A percentile compares a stretch with the other conserved stretches of the same genome.
phyloP scores from a whole-genome alignment of 1,284 basidiomycete genomes.

The Ceratobasidium sp. region DNA sequence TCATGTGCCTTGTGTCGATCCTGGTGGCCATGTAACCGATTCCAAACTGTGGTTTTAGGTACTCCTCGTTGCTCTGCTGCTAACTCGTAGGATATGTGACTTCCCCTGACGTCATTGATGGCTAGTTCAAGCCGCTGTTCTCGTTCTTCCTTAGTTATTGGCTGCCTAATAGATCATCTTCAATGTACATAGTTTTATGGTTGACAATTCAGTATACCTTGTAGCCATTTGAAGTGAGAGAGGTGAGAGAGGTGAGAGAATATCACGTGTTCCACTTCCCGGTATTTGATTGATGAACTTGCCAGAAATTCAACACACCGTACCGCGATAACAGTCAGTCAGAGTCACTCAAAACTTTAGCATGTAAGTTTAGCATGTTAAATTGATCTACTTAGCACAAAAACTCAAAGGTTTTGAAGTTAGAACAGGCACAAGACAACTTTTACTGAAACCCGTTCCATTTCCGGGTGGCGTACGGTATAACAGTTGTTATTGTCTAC shows the following conservation, averaged over 20 bases:
- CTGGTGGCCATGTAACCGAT: not conserved
- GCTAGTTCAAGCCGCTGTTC: not conserved
- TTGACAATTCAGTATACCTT: not conserved
- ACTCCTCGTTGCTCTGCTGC: slow-evolving; percentile 13
- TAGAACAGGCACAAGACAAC: not conserved
- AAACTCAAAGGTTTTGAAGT: not conserved
- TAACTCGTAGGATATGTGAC: not conserved
- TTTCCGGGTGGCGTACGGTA: slow-evolving; percentile 21
- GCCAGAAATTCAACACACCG: not conserved
- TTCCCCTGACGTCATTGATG: not conserved
- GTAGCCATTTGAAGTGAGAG: not conserved
- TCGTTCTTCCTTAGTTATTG: not conserved
- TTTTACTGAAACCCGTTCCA: not conserved
- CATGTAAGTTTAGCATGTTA: not conserved
- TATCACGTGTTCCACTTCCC: slow-evolving; percentile 15
- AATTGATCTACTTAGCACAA: not conserved
- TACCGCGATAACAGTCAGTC: not conserved
- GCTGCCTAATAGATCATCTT: not conserved
- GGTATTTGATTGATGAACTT: not conserved
- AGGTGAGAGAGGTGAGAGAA: not conserved
- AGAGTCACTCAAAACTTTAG: not conserved
- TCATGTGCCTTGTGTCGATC: slow-evolving; percentile 10
- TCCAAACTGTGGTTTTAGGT: slow-evolving; percentile 2
- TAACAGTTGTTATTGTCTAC: no score
- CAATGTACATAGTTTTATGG: not conserved